Evolutionary conservation across 345 rosid genomes (phyloP).

Genomic region (Populus euphratica): DNA sequence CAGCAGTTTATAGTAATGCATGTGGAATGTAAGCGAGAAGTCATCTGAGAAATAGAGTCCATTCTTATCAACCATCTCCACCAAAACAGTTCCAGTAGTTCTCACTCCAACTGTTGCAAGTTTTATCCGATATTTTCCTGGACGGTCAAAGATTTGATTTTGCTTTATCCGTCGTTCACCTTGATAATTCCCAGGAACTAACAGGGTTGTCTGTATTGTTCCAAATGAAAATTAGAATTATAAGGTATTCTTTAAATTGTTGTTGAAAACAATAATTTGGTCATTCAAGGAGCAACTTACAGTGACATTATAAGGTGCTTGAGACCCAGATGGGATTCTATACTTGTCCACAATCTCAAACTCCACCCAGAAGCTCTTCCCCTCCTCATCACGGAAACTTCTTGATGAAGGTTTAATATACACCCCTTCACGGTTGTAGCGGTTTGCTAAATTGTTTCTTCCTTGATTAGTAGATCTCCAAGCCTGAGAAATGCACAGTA

Average conservation of each 20-base stretch:
- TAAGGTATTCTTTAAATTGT: not conserved
- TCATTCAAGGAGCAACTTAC: constrained; percentile 42
- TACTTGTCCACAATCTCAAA: constrained; percentile 83
- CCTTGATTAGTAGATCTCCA: constrained; percentile 94
- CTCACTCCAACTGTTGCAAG: constrained; percentile 89
- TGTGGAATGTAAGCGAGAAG: constrained; percentile 93
- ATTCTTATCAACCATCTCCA: constrained; percentile 95
- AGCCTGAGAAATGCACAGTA: constrained; percentile 53
- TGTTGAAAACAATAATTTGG: not conserved
- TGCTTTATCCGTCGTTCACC: constrained; percentile 83
- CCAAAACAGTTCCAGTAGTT: constrained; percentile 87
- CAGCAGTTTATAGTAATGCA: constrained; percentile 90
- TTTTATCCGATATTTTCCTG: constrained; percentile 74
- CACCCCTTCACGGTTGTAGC: constrained; percentile 73
- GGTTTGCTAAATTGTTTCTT: constrained; percentile 76
- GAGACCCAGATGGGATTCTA: constrained; percentile 85
- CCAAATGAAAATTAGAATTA: not conserved
- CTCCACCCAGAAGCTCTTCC: constrained; percentile 95
- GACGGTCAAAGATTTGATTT: constrained; percentile 54
- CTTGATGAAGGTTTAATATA: constrained; percentile 79
- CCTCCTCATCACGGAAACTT: constrained; percentile 98
- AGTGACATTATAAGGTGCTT: constrained; percentile 90
- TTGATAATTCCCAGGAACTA: constrained; percentile 93
- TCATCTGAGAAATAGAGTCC: constrained; percentile 91
- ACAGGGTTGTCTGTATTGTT: constrained; percentile 64